These are phyloP conservation scores for Talaromyces sp. DNA, from an alignment of 2,329 filamentous ascomycete genomes.

Conservation along the genomic window DNA sequence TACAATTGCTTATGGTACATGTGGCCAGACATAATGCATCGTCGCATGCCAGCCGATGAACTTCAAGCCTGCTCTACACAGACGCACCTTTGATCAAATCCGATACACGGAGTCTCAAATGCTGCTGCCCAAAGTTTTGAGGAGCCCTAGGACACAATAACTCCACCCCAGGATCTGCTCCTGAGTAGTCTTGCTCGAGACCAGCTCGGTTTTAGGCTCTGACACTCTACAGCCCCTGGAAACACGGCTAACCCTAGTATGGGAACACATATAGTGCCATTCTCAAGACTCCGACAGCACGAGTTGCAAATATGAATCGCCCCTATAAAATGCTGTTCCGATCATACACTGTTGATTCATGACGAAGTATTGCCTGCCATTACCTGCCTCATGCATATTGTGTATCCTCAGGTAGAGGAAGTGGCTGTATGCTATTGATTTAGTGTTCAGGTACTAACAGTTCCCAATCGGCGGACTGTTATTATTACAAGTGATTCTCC, in stretches of 20 bases:
- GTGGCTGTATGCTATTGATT: not conserved
- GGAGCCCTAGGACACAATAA: not conserved
- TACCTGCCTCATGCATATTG: not conserved
- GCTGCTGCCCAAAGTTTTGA: not conserved
- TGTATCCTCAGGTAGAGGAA: not conserved
- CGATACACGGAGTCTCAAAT: not conserved
- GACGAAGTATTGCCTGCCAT: not conserved
- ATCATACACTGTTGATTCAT: not conserved
- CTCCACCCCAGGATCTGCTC: not conserved
- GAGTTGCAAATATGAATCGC: not conserved
- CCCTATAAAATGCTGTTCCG: no score
- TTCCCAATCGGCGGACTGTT: not conserved
- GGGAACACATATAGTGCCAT: not conserved
- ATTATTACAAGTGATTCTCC: not conserved
- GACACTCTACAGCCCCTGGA: slow-evolving; percentile 4
- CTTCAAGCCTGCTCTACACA: no score
- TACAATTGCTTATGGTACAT: not conserved
- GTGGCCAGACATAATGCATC: not conserved
- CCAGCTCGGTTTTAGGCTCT: not conserved
- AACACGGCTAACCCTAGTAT: not conserved
- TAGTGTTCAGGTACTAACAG: not conserved
- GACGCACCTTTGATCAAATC: no score
- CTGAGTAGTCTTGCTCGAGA: not conserved
- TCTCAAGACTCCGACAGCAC: not conserved
- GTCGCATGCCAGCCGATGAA: not conserved